Base-by-base conservation (phyloP, 768 basidiomycete genomes). In the Xerocomus potaroensis region DNA sequence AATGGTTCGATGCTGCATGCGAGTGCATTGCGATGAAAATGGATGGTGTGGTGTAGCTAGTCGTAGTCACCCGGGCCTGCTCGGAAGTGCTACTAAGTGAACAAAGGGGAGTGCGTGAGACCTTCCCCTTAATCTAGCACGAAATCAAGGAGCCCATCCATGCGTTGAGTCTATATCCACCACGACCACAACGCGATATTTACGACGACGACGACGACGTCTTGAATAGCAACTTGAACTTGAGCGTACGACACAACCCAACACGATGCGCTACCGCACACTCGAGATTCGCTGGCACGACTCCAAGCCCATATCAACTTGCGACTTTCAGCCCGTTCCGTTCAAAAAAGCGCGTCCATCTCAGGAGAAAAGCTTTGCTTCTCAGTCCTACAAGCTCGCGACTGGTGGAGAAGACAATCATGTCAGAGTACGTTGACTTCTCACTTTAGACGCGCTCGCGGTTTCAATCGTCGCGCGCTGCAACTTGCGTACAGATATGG, bases 221-320 rank as follows among this genome's bases (percentile, higher is more conserved):
- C 35, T 40, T 18, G 3, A 33, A 36, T 35, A 39, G 16, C 15
- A 11, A 27, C 31, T 19, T 2, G 31, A 8, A 29, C 42, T 21
- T 11, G 30, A 37, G 9, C 33, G 31, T 19, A 23, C 42, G 37
- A 50, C 49, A 45, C 49, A 31, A 21, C 40, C 34, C 3, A 22
- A 29, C 45, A 54, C 51, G 51, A 93, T 93, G 90, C 84, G 89
- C 50, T 89, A 87, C 65, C 79, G 87, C 49, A 91, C 91, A 4
- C 79, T 94, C 36, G 92, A 94, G 72, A 96, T 96, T 62, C 79
- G 93, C 54, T 96, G 92, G 92, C 92, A 96, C 75, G 92, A 93
- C 73, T 83, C 78, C 66, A 91, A 91, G 62, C 92, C 92, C 36
- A 94, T 99, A 68, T 94, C 91, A 35, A 90, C 92, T 14, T 91